These are phyloP conservation scores for Kluyveromyces sp. DNA, from an alignment of 1,139 yeast species.

Conservation along the genomic window DNA sequence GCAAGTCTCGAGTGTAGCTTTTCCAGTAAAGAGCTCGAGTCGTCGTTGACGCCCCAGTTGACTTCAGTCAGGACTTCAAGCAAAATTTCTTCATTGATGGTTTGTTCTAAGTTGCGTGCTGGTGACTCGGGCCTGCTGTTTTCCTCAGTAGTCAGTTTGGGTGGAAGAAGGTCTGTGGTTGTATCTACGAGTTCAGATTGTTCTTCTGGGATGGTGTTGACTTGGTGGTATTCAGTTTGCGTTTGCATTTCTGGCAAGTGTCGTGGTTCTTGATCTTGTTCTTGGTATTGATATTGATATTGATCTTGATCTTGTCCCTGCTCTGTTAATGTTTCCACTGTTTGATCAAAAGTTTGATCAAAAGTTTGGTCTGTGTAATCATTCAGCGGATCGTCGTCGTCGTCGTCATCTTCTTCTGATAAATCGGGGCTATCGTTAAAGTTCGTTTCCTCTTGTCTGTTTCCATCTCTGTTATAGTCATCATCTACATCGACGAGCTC, in stretches of 20 bases:
- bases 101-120: conserved; percentile 5
- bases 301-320: too few relatives aligned
- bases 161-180: not conserved
- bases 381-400: not conserved
- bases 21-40: conserved; percentile 46
- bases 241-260: not conserved
- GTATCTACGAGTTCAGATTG: conserved; percentile 5
- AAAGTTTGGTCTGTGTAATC: not conserved
- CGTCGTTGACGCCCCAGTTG: conserved; percentile 64
- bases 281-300: too few relatives aligned
- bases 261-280: too few relatives aligned
- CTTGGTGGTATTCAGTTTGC: conserved; percentile 25
- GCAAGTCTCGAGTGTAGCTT: conserved; percentile 49
- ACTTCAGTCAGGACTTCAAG: conserved; percentile 58
- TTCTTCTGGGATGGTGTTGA: conserved; percentile 28
- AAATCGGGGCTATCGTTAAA: too few relatives aligned
- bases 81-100: conserved; percentile 22
- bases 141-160: not conserved
- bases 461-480: not conserved
- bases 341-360: too few relatives aligned
- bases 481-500: not conserved
- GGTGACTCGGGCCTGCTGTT: conserved; percentile 7
- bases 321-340: too few relatives aligned
- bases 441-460: not conserved
- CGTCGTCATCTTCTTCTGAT: not conserved